Conservation (phyloP, 1,139 yeast species). For the Taphrina deformans region DNA sequence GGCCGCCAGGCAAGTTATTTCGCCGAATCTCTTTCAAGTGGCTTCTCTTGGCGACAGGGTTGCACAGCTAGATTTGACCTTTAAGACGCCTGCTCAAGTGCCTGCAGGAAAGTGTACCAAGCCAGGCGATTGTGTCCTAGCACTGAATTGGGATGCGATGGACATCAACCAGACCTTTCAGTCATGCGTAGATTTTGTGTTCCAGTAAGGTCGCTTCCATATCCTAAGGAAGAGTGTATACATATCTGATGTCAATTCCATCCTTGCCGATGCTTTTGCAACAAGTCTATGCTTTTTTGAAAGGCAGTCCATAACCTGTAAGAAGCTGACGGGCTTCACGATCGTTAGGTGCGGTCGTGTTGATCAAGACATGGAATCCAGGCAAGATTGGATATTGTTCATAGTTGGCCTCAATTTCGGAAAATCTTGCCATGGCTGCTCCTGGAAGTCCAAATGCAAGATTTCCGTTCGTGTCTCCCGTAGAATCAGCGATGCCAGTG, state of each 20-base stretch:
- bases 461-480: slow-evolving; percentile 87
- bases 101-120: background rate
- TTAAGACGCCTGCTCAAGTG: slow-evolving; percentile 1
- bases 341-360: slow-evolving; percentile 88
- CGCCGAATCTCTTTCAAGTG: background rate
- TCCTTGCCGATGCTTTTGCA: background rate
- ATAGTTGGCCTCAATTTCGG: slow-evolving; percentile 88
- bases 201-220: background rate
- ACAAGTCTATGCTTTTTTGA: slow-evolving; percentile 45
- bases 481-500: slow-evolving; percentile 67
- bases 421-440: slow-evolving; percentile 78
- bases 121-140: slow-evolving; percentile 5
- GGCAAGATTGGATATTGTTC: slow-evolving; percentile 86
- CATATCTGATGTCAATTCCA: no score
- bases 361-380: slow-evolving; percentile 82
- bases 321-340: slow-evolving; percentile 85
- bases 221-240: background rate
- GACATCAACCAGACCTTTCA: slow-evolving; percentile 14
- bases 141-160: slow-evolving; percentile 9
- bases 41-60: slow-evolving; percentile 2
- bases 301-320: slow-evolving; percentile 81
- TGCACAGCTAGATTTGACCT: background rate
- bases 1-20: slow-evolving; percentile 1
- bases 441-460: slow-evolving; percentile 79
- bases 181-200: slow-evolving; percentile 6